Base-by-base conservation (phyloP, 345 rosid genomes). In the Acer negundo region DNA sequence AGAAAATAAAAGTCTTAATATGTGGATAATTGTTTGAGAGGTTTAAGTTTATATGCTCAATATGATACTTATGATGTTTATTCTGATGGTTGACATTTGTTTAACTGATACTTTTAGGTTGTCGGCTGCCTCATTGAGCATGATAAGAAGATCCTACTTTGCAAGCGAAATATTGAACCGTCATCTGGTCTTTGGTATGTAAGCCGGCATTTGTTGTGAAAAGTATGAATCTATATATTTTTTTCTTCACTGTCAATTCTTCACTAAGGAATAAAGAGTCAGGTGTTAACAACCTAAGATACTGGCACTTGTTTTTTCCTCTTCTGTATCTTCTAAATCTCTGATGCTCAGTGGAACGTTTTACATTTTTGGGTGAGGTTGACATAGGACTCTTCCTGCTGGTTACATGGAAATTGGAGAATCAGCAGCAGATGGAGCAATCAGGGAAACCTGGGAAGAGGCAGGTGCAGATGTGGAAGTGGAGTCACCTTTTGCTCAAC, bases 331-430 rank as follows among this genome's bases (percentile, higher is more conserved):
- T 49, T 55, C 42, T 11, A 47, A 40, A 47, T 46, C 20, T 58
- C 28, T 56, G 20, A 20, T 74, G 9, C 72, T 76, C 56, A 73
- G 23, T 42, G 74, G 23, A n/a, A 16, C 53, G 49, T 73, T 59
- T 76, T 64, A 62, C 61, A 22, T 71, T 64, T 76, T 70, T 44
- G 75, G 42, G 19, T 73, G 82, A 31, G 73, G 42, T 75, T 82
- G 75, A 61, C 63, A 49, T 82, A 95, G 99, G 99, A 96, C 99
- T 10, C 97, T 96, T 80, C 99, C 99, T 68, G 97, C 99, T 86
- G 99, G 99, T 84, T 96, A 92, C 87, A 28, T 95, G 85, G 99
- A 95, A 85, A 90, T 95, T 74, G 99, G 99, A 16, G 99, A 95
- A 82, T 95, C 99, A 49, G 95, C 98, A 62, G 93, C 95, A 0